phyloP scores from a whole-genome alignment of 495 filamentous ascomycete species.

The Aspergillus nanangensis region DNA sequence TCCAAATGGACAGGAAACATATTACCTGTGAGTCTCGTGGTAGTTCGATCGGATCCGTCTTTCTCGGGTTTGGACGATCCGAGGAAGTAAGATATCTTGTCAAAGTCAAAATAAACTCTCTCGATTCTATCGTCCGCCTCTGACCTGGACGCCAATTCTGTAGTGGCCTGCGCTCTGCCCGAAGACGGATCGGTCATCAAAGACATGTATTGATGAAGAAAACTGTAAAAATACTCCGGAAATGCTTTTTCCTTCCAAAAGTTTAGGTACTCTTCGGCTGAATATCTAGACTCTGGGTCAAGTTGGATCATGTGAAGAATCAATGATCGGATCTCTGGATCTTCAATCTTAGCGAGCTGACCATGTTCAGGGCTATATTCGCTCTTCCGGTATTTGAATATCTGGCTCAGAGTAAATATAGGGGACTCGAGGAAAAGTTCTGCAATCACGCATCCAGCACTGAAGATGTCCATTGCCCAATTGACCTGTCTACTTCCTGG shows the following conservation, averaged over 20 bases:
- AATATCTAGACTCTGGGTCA: conserved; percentile 85
- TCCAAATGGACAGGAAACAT: conserved; percentile 78
- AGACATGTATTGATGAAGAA: conserved; percentile 95
- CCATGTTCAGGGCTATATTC: conserved; percentile 85
- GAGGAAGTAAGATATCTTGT: conserved; percentile 93
- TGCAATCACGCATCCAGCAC: conserved; percentile 93
- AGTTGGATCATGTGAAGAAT: conserved; percentile 93
- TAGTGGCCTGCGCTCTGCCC: conserved; percentile 60
- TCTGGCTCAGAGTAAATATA: conserved; percentile 87
- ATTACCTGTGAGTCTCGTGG: conserved; percentile 28
- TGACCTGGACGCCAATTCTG: conserved; percentile 61
- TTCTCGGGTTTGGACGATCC: conserved; percentile 35
- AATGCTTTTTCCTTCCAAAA: conserved; percentile 91
- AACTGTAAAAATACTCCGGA: conserved; percentile 93
- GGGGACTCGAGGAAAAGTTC: conserved; percentile 95
- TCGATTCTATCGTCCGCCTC: conserved; percentile 93
- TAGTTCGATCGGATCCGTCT: conserved; percentile 18
- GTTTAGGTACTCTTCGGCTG: conserved; percentile 90
- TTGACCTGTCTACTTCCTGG: conserved; percentile 60
- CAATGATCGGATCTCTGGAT: conserved; percentile 80
- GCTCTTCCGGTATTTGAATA: conserved; percentile 87
- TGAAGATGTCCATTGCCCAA: conserved; percentile 99
- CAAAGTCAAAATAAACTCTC: conserved; percentile 87
- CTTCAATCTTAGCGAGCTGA: conserved; percentile 80
- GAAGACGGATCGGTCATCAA: conserved; percentile 91